Evolutionary conservation across 352 stramenopile genomes (phyloP), one percentile per base, ranked within the genome.

Genomic region (Phytopythium boreale): DNA sequence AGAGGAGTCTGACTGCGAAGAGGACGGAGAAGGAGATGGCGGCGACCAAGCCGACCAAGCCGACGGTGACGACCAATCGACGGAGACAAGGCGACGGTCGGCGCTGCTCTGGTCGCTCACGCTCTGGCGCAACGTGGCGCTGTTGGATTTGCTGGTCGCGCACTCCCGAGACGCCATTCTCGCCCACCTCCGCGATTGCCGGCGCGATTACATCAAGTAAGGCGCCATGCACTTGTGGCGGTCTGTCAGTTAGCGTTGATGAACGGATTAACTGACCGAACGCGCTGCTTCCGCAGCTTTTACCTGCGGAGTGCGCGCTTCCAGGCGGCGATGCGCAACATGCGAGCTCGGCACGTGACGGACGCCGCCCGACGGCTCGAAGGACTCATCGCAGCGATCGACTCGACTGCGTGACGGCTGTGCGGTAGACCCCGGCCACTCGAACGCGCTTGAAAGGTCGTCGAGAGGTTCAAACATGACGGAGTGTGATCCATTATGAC

Each of bases 121-220:
- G 26, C 75, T 90, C 41, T 90, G 81, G 81, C 74, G 76, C 22
- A 70, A 64, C 51, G 72, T 77, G 27, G 71, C 63, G 43, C 47
- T 87, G 17, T 41, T 90, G n/a, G 63, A 80, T 26, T 39, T 72
- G 51, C 43, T 87, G 15, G 66, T 84, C 36, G 62, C 68, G 41
- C 29, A 43, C 20, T 67, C 70, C 39, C 50, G 59, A 6, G 64
- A 68, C 39, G 34, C n/a, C 56, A 69, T 80, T 39, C 65, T 80
- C 20, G 41, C 58, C 5, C 37, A 75, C 26, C 52, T 87, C 8
- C 31, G 69, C 14, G 69, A 64, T 24, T 64, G 59, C 6, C 75
- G 68, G 49, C 67, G 72, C 26, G 79, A 88, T 52, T 77, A 76
- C 62, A 67, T 90, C 46, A 74, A 88, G 81, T 90, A 61, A 56